A percentile compares a stretch with the other conserved stretches of the same genome.
Conservation (phyloP, 441 rosid genomes). For the Aleurites moluccanus region DNA sequence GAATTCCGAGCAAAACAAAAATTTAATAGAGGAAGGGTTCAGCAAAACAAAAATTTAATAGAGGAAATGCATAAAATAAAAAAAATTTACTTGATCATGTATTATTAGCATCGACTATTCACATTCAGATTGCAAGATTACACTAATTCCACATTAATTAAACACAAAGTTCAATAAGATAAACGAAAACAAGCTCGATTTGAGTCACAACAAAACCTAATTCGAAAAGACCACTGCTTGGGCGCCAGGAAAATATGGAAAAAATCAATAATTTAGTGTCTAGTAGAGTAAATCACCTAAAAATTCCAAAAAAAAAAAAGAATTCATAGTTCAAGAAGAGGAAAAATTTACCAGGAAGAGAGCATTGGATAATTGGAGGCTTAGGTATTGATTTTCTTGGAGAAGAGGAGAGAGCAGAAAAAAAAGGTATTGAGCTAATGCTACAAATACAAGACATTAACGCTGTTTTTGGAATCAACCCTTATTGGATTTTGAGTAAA, state of each 20-base stretch:
- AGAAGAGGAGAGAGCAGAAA: constrained; percentile 40
- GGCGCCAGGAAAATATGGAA: neutral
- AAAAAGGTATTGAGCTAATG: constrained; percentile 42
- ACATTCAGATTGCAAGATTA: neutral
- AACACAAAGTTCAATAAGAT: neutral
- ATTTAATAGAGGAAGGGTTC: neutral
- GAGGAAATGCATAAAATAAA: neutral
- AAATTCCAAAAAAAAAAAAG: neutral
- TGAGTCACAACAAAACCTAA: neutral
- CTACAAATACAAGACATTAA: constrained; percentile 50
- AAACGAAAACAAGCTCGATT: neutral
- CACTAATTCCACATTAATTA: neutral
- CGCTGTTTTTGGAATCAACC: neutral
- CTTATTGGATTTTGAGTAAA: constrained; percentile 2
- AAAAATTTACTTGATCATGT: neutral
- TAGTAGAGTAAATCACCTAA: neutral
- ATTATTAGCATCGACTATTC: neutral
- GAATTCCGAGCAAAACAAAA: neutral
- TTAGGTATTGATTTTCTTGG: constrained; percentile 35
- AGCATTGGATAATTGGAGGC: constrained; percentile 48
- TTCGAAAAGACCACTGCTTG: neutral
- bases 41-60: too few relatives aligned
- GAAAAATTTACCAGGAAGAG: constrained; percentile 50
- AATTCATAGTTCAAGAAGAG: neutral
- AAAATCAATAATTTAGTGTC: neutral